A percentile compares a stretch with the other conserved stretches of the same genome.
phyloP scores from a whole-genome alignment of 768 basidiomycete species.

The Lactarius indigo region DNA sequence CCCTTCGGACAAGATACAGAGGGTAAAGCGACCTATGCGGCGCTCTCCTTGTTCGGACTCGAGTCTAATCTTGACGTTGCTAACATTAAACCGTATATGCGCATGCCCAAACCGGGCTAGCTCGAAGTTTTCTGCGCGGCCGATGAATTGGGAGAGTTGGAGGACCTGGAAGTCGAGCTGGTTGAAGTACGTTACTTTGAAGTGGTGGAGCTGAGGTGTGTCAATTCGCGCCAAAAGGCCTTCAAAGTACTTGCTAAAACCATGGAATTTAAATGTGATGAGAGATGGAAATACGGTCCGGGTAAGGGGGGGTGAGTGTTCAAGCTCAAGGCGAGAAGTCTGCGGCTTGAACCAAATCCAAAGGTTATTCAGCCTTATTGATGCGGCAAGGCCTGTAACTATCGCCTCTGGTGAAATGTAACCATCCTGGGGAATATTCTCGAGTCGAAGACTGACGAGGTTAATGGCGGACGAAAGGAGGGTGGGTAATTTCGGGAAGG shows the following conservation, averaged over 20 bases:
- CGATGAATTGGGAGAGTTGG: conserved; percentile 4
- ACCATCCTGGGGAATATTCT: not conserved
- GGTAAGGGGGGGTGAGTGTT: not conserved
- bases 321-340: not conserved
- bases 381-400: not conserved
- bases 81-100: not conserved
- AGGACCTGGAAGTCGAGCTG: not conserved
- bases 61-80: not conserved
- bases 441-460: conserved; percentile 5
- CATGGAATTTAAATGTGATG: conserved; percentile 2
- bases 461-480: not conserved
- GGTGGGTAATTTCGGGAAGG: not conserved
- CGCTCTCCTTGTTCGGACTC: not conserved
- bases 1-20: not conserved
- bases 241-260: not conserved
- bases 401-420: not conserved
- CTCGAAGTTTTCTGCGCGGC: not conserved
- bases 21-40: not conserved
- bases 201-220: not conserved
- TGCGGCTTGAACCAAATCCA: not conserved
- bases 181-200: not conserved
- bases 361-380: not conserved
- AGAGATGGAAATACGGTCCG: not conserved
- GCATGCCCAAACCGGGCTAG: not conserved
- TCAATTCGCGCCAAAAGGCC: not conserved